Conservation (phyloP, 1,284 basidiomycete genomes). For the Cutaneotrichosporon curvatum region DNA sequence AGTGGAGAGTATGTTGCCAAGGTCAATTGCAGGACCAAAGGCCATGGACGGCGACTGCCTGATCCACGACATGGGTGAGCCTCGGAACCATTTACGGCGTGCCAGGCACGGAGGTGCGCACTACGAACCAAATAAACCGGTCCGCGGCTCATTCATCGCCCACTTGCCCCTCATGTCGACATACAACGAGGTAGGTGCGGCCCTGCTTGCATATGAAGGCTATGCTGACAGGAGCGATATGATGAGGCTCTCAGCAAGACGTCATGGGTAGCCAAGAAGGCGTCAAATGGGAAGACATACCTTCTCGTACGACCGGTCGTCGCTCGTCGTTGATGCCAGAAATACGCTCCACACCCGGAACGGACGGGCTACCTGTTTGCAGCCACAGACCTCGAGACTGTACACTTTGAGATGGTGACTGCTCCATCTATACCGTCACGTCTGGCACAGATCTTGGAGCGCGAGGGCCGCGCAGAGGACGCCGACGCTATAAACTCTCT, state of each 20-base stretch:
- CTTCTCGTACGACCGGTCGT: slow-evolving; percentile 14
- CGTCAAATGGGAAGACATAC: slow-evolving; percentile 11
- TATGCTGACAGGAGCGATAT: slow-evolving; percentile 5
- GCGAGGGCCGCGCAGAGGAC: slow-evolving; percentile 2
- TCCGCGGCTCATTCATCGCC: background rate
- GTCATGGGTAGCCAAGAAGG: slow-evolving; percentile 25
- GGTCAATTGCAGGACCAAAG: no score
- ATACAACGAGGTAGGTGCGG: slow-evolving; percentile 13
- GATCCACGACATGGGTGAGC: no score
- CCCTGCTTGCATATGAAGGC: background rate
- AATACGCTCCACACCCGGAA: slow-evolving; percentile 29
- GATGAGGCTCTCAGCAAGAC: slow-evolving; percentile 22
- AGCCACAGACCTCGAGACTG: slow-evolving; percentile 26
- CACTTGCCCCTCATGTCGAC: slow-evolving; percentile 10
- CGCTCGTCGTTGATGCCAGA: slow-evolving; percentile 13
- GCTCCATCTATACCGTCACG: slow-evolving; percentile 21
- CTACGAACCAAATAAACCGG: slow-evolving; percentile 9
- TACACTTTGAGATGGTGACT: slow-evolving; percentile 26
- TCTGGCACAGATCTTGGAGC: slow-evolving; percentile 6
- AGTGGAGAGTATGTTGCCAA: no score
- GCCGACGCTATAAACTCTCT: slow-evolving; percentile 1
- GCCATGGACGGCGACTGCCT: no score
- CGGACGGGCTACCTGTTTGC: slow-evolving; percentile 30
- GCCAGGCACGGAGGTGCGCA: background rate
- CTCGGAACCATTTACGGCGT: background rate